These are phyloP conservation scores for Vavraia culicis DNA, from an alignment of 371 early-diverging fungal species.

Conservation along the genomic window DNA sequence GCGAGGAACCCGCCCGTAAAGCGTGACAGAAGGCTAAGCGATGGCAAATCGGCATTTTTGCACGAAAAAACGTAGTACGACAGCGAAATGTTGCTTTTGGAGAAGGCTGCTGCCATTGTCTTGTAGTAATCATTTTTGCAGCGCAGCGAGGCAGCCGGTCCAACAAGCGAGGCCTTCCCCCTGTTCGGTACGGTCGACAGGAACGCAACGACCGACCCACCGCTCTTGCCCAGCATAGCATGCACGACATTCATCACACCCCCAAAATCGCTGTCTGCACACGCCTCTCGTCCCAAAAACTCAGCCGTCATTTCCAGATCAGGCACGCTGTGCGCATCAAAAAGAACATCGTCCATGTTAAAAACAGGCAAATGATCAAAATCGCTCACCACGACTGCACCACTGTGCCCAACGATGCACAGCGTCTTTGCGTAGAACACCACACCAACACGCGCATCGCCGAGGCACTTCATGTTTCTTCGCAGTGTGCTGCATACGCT, in stretches of 20 bases:
- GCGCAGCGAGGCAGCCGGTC: neutral
- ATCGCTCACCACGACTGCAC: no score
- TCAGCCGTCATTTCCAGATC: no score
- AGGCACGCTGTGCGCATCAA: no score
- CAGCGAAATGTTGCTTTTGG: slow-evolving; percentile 63
- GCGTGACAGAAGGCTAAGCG: slow-evolving; percentile 50
- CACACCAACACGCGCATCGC: no score
- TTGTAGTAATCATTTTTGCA: slow-evolving; percentile 55
- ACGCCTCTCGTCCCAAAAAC: no score
- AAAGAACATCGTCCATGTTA: no score
- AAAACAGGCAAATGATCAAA: no score
- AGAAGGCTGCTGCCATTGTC: slow-evolving; percentile 66
- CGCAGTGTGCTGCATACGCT: no score
- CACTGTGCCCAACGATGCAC: no score
- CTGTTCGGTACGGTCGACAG: slow-evolving; percentile 25
- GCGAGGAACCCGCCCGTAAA: slow-evolving; percentile 74
- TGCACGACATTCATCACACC: slow-evolving; percentile 12
- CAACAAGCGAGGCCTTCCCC: slow-evolving; percentile 12
- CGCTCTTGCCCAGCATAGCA: slow-evolving; percentile 8
- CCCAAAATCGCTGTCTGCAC: slow-evolving; percentile 10
- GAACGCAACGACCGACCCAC: slow-evolving; percentile 25
- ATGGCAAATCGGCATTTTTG: slow-evolving; percentile 68
- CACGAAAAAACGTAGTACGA: slow-evolving; percentile 68
- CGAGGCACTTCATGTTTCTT: no score
- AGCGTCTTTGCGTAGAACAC: no score